These are phyloP conservation scores for Mucor sp. DNA, from an alignment of 371 early-diverging fungal genomes.

Conservation along the genomic window DNA sequence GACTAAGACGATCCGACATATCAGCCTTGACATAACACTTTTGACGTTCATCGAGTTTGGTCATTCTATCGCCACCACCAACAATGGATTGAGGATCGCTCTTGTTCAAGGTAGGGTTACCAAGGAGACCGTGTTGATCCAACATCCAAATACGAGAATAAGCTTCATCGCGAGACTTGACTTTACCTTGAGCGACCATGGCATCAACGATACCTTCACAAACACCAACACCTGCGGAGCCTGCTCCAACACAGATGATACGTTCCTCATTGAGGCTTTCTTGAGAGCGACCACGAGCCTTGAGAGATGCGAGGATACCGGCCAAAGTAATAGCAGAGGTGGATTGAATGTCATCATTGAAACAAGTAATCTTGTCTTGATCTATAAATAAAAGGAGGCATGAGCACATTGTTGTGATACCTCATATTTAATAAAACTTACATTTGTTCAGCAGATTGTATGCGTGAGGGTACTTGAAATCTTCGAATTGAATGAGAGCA, in stretches of 20 bases:
- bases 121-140: constrained; percentile 58
- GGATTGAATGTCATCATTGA: constrained; percentile 74
- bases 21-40: constrained; percentile 55
- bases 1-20: constrained; percentile 48
- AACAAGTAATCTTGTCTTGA: constrained; percentile 60
- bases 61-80: constrained; percentile 14
- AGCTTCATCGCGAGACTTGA: constrained; percentile 61
- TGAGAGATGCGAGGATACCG: constrained; percentile 63
- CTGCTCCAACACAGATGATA: constrained; percentile 71
- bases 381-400: constrained; percentile 28
- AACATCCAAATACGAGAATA: constrained; percentile 61
- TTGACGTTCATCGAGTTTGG: constrained; percentile 55
- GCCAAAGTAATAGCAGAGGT: constrained; percentile 68
- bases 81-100: constrained; percentile 1
- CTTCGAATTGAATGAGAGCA: constrained; percentile 59
- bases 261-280: constrained; percentile 47
- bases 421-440: constrained; percentile 16
- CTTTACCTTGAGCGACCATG: constrained; percentile 62
- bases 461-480: constrained; percentile 59
- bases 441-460: constrained; percentile 65
- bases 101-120: constrained; percentile 39
- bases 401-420: neutral
- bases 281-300: constrained; percentile 50
- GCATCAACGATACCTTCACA: constrained; percentile 67
- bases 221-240: constrained; percentile 71